These are phyloP conservation scores for Solanum paucissectum DNA, from an alignment of 257 asterid species.

Conservation along the genomic window DNA sequence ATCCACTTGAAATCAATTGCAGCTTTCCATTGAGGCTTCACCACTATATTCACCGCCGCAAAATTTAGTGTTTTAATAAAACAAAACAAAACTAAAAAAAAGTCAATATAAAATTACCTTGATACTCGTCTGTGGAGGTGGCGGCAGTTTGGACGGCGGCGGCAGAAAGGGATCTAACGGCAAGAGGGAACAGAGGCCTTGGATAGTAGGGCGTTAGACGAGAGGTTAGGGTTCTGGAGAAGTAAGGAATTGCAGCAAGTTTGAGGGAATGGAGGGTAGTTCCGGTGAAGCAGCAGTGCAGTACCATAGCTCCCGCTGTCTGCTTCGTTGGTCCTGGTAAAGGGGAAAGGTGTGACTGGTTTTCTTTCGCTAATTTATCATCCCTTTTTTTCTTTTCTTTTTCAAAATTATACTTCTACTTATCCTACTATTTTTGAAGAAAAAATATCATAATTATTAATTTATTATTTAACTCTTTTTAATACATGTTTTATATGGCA, in stretches of 20 bases:
- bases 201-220: slow-evolving; percentile 4
- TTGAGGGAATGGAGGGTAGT: slow-evolving; percentile 26
- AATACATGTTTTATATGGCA: background rate
- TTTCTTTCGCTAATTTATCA: background rate
- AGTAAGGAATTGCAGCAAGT: slow-evolving; percentile 23
- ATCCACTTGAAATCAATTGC: slow-evolving; percentile 91
- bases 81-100: background rate
- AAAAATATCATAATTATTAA: background rate
- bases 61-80: background rate
- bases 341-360: background rate
- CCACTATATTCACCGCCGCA: slow-evolving; percentile 31
- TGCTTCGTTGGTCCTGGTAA: background rate
- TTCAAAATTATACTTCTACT: background rate
- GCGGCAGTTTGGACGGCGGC: slow-evolving; percentile 26
- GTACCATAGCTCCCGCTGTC: background rate
- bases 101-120: slow-evolving; percentile 13
- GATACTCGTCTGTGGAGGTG: slow-evolving; percentile 21
- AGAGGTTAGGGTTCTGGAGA: slow-evolving; percentile 16
- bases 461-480: background rate
- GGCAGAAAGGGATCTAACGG: slow-evolving; percentile 40
- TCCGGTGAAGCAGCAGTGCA: slow-evolving; percentile 15
- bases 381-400: background rate
- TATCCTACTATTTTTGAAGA: background rate
- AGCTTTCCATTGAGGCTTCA: slow-evolving; percentile 85
- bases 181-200: slow-evolving; percentile 16